Conservation (phyloP, 78 protist genomes). For the Isochrysis galbana region DNA sequence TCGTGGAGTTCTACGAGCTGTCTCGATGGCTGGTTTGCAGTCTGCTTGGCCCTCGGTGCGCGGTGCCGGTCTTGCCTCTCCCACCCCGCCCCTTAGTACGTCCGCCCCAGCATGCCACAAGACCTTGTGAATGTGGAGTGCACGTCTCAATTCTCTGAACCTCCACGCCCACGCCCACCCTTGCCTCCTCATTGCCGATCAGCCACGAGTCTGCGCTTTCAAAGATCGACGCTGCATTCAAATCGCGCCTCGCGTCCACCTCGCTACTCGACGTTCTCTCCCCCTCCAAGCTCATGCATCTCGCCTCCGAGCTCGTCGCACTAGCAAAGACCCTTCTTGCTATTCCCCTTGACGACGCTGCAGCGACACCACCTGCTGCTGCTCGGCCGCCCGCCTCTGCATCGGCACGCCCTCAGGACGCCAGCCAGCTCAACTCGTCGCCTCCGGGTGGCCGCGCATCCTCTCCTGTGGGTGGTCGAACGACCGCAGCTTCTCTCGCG, state of each 20-base stretch:
- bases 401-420: too few species aligned
- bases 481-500: too few species aligned
- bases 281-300: neutral
- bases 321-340: neutral
- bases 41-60: neutral
- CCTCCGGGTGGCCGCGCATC: too few species aligned
- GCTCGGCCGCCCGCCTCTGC: too few species aligned
- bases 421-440: too few species aligned
- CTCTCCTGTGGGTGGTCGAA: too few species aligned
- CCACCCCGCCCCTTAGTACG: too few species aligned
- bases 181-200: neutral
- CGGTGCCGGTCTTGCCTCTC: neutral
- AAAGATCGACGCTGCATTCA: neutral
- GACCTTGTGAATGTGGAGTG: too few species aligned
- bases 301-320: neutral
- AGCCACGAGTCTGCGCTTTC: neutral
- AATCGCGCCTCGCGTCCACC: neutral
- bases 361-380: too few species aligned
- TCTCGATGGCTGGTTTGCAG: neutral
- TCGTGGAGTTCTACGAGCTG: neutral
- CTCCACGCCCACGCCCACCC: neutral
- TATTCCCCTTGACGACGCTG: neutral
- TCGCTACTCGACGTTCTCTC: neutral
- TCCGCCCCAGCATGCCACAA: too few species aligned
- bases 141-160: too few species aligned